These are phyloP conservation scores for Cucurbita ficifolia DNA, from an alignment of 306 rosid genomes.

Conservation along the genomic window DNA sequence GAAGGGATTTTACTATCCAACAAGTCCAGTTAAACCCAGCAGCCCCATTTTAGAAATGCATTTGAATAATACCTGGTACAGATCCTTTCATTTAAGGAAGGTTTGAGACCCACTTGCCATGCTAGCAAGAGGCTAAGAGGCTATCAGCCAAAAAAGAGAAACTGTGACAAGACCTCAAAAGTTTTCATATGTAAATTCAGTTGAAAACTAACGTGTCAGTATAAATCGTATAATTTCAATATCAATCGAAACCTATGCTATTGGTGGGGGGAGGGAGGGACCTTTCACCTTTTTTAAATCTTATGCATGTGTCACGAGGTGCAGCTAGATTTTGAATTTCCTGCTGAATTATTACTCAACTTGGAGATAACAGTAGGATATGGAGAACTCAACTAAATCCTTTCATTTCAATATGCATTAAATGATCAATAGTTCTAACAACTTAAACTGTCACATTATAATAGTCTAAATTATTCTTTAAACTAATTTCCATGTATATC, in stretches of 20 bases:
- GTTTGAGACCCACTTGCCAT: background rate
- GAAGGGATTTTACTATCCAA: background rate
- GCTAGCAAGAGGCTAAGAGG: background rate
- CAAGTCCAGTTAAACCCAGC: background rate
- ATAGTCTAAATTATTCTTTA: no score
- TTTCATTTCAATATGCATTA: background rate
- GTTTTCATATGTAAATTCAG: background rate
- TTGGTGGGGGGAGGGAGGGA: background rate
- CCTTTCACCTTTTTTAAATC: background rate
- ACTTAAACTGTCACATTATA: no score
- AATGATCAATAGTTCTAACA: background rate
- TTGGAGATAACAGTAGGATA: background rate
- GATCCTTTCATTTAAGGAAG: background rate
- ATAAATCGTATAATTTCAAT: background rate
- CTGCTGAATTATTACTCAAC: background rate
- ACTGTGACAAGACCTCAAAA: background rate
- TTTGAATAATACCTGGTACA: background rate
- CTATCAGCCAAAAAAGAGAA: background rate
- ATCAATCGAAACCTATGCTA: background rate
- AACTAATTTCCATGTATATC: no score
- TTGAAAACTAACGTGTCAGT: background rate
- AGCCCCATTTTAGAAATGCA: background rate
- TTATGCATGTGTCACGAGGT: background rate
- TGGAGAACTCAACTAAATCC: background rate
- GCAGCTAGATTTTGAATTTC: background rate